These are phyloP conservation scores for Pyrenochaeta sp. DNA, from an alignment of 2,329 filamentous ascomycete genomes.

Conservation along the genomic window DNA sequence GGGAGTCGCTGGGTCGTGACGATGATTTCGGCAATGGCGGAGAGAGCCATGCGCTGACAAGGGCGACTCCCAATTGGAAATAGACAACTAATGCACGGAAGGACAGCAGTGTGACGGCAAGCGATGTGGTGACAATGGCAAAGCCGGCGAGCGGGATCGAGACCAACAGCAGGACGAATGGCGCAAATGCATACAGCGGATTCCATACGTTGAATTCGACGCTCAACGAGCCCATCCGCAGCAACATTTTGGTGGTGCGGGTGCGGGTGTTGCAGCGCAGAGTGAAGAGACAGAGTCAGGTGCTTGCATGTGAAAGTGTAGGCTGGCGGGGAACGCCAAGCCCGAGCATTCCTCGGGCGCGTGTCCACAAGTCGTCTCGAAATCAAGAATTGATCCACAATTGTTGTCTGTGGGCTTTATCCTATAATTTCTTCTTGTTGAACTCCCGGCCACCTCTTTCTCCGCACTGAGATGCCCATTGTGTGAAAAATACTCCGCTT, in stretches of 20 bases:
- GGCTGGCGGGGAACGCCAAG: conserved; percentile 22
- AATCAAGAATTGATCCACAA: too few relatives aligned
- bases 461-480: too few relatives aligned
- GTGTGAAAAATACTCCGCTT: too few relatives aligned
- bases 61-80: conserved; percentile 51
- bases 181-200: conserved; percentile 44
- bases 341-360: too few relatives aligned
- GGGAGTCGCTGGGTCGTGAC: conserved; percentile 16
- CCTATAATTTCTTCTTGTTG: too few relatives aligned
- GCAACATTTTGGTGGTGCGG: conserved; percentile 14
- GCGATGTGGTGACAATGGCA: conserved; percentile 49
- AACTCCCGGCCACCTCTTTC: too few relatives aligned
- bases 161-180: conserved; percentile 47
- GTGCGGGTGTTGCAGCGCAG: background rate
- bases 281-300: background rate
- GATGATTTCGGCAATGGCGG: conserved; percentile 26
- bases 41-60: conserved; percentile 49
- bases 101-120: conserved; percentile 50
- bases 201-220: conserved; percentile 34
- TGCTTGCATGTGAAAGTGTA: conserved; percentile 32
- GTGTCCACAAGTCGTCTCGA: too few relatives aligned
- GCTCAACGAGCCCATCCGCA: conserved; percentile 19
- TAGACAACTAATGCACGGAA: conserved; percentile 54
- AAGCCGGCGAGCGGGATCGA: conserved; percentile 52
- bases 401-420: too few relatives aligned